Base-by-base conservation (phyloP, 768 basidiomycete species). In the Rhodotorula babjevae region DNA sequence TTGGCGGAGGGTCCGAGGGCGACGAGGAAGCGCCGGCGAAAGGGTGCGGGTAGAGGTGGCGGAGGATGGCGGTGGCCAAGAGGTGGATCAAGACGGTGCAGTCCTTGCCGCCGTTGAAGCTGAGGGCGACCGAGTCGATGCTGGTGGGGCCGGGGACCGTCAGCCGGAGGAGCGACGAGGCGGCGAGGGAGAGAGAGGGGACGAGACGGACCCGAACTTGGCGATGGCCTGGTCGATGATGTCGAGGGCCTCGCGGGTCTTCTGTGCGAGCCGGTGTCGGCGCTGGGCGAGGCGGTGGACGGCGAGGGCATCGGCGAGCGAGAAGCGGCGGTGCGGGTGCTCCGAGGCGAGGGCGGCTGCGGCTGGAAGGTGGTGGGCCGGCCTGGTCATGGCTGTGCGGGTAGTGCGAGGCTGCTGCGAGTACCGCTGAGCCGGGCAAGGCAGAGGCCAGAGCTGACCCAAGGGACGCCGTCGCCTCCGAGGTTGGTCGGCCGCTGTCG, bases 61-160 rank as follows among this genome's bases (percentile, higher is more conserved):
- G 84, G 31, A 86, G 87, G 31, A 95, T 81, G 12, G 86, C 88
- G 0, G 88, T 92, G 11, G 88, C 89, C 68, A 89, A 89, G 47
- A 98, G 86, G 79, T 96, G 93, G 19, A 98, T 84, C 36, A 98
- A 85, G n/a, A 96, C 93, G 10, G 94, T 98, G 79, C 96, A 99
- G 79, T 99, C 96, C 81, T 99, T 99, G 64, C 96, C 96, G 18
- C 96, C 96, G 76, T 98, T 99, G 83, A 97, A 99, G 81, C 93
- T 96, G 71, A 99, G 84, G 6, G 93, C 89, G 9, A 93, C 21
- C 29, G 68, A 68, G 65, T 64, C 65, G 50, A 71, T 47, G 9
- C 33, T 56, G 33, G 59, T 61, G 70, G 53, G 40, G 53, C 4
- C 18, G 18, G 52, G 12, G 52, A 10, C 19, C 9, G 44, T 3